Base-by-base conservation (phyloP, 495 filamentous ascomycete species). In the Glarea lozoyensis region DNA sequence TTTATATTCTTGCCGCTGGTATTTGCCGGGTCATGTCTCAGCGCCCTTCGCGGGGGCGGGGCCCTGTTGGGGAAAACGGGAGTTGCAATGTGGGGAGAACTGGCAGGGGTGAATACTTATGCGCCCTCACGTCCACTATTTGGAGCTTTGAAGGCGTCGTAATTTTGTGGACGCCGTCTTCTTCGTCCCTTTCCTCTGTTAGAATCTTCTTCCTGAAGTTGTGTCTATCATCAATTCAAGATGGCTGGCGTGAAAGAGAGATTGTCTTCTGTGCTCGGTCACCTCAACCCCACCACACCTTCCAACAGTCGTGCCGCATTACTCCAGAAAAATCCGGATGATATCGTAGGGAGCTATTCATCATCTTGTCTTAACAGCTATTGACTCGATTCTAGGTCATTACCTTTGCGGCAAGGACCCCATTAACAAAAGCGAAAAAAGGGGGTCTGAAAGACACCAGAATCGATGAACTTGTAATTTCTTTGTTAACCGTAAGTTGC, bases 391-490 rank as follows among this genome's bases (percentile, higher is more conserved):
- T 21, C 16, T 48, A 92, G 30, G 92, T 98, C 47, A 92, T 98
- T 50, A 92, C 86, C 9, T 71, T 83, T 30, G 83, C 83, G n/a
- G 63, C 86, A 45, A 78, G 86, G 21, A 89, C 86, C 4, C 82
- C 86, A 0, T 70, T 93, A 43, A 73, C 81, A 49, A 92, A 92
- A 66, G 82, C 74, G 20, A 54, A 54, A 45, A 87, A 87, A 67
- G 92, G 92, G 42, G 86, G 89, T 2, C 79, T 98, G 67, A 96
- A 95, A 69, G 92, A 98, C 61, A 93, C 88, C 10, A 70, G 73
- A 5, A 70, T 96, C 33, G 92, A 96, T 60, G 82, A 79, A 61
- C 70, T 98, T 16, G 63, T 93, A 42, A 86, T 83, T 59, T 72
- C 84, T 38, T 63, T 93, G 10, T 37, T 56, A 5, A 50, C 32